Evolutionary conservation across 2,329 filamentous ascomycete species (phyloP).

Genomic region (Stachybotrys chartarum): DNA sequence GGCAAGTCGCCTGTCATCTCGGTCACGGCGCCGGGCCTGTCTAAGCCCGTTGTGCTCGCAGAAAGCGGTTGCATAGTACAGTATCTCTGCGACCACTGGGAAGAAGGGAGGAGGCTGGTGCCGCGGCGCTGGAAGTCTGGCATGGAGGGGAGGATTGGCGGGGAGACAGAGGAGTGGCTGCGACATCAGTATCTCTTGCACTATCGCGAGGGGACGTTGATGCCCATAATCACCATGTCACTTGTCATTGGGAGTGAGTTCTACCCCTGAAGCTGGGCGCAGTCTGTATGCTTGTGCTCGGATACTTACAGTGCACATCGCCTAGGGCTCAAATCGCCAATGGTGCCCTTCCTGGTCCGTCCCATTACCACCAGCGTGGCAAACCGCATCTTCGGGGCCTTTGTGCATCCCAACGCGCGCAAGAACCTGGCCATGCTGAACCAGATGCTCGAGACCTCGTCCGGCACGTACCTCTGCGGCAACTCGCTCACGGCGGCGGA

Average conservation of each 20-base stretch:
- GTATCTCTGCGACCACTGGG: constrained; percentile 66
- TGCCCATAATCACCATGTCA: constrained; percentile 60
- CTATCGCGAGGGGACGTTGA: constrained; percentile 78
- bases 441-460: constrained; percentile 37
- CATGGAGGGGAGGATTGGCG: constrained; percentile 48
- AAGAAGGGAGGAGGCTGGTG: constrained; percentile 36
- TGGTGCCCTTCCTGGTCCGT: constrained; percentile 45
- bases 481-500: constrained; percentile 42
- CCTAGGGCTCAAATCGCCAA: constrained; percentile 34
- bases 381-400: constrained; percentile 28
- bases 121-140: constrained; percentile 50
- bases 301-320: neutral
- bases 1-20: constrained; percentile 80
- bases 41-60: constrained; percentile 57
- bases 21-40: constrained; percentile 38
- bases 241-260: constrained; percentile 49
- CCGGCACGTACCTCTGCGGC: constrained; percentile 41
- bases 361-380: constrained; percentile 42
- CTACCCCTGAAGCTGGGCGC: neutral
- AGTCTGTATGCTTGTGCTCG: neutral
- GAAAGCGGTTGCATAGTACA: constrained; percentile 78
- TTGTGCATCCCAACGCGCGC: constrained; percentile 40
- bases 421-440: constrained; percentile 43
- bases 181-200: constrained; percentile 67
- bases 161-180: constrained; percentile 54